These are phyloP conservation scores for Penicillium sp. DNA, from an alignment of 2,329 filamentous ascomycete species.

Conservation along the genomic window DNA sequence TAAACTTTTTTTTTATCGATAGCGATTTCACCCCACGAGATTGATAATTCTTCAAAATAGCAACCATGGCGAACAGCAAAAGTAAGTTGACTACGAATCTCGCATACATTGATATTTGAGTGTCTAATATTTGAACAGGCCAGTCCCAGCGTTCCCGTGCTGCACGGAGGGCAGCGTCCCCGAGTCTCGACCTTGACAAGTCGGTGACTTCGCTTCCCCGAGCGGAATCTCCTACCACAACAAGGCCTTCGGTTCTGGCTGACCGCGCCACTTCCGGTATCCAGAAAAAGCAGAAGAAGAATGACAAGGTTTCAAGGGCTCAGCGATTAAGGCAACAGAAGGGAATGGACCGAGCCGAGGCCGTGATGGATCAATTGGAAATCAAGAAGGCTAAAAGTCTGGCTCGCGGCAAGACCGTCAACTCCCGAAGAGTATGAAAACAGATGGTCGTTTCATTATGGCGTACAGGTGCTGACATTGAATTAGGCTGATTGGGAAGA, in stretches of 20 bases:
- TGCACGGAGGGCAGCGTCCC: constrained; percentile 57
- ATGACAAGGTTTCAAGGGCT: constrained; percentile 52
- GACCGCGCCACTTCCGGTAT: constrained; percentile 54
- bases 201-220: constrained; percentile 48
- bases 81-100: constrained; percentile 23
- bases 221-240: constrained; percentile 39
- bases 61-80: constrained; percentile 43
- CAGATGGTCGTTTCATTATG: neutral
- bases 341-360: constrained; percentile 57
- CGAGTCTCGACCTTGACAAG: constrained; percentile 54
- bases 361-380: constrained; percentile 55
- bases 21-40: constrained; percentile 33
- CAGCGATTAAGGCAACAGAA: constrained; percentile 57
- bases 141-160: constrained; percentile 58
- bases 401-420: constrained; percentile 49
- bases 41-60: constrained; percentile 20
- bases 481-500: constrained; percentile 44
- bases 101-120: neutral
- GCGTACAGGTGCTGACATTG: constrained; percentile 18
- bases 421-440: constrained; percentile 47
- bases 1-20: constrained; percentile 40
- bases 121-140: constrained; percentile 39
- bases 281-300: constrained; percentile 51
- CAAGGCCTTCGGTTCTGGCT: constrained; percentile 49
- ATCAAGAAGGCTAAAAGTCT: constrained; percentile 57